These are phyloP conservation scores for Arachnomyces sp. DNA, from an alignment of 2,329 filamentous ascomycete genomes.

Conservation along the genomic window DNA sequence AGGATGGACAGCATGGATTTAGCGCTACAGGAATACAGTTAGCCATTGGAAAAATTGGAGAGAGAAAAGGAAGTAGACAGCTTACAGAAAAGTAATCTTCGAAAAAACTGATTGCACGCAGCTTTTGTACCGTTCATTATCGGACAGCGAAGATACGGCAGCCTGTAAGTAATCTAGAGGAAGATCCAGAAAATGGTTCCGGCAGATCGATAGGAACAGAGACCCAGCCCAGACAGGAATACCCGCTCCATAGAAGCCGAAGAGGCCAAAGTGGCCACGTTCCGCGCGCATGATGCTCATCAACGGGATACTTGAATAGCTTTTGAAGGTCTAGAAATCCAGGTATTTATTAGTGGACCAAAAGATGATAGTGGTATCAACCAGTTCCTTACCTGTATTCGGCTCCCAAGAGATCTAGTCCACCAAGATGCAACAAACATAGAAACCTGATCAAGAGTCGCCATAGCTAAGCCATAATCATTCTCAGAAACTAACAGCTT, in stretches of 20 bases:
- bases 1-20: conserved; percentile 29
- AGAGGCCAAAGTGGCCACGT: conserved; percentile 23
- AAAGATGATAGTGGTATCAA: not conserved
- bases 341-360: conserved; percentile 4
- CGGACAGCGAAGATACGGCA: conserved; percentile 16
- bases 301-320: conserved; percentile 30
- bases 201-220: conserved; percentile 29
- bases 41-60: conserved; percentile 12
- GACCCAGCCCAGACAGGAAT: conserved; percentile 34
- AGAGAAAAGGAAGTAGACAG: conserved; percentile 7
- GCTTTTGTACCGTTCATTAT: conserved; percentile 20
- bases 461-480: conserved; percentile 35
- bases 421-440: conserved; percentile 37
- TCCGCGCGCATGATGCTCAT: conserved; percentile 31
- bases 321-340: conserved; percentile 28
- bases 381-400: conserved; percentile 29
- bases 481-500: conserved; percentile 34
- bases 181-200: conserved; percentile 31
- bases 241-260: conserved; percentile 34
- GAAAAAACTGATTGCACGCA: conserved; percentile 21
- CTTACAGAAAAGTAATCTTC: conserved; percentile 24
- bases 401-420: conserved; percentile 29
- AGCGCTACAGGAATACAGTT: conserved; percentile 20
- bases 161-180: conserved; percentile 23
- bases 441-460: conserved; percentile 34